Conservation (phyloP, 2,329 filamentous ascomycete genomes). For the Alternaria sp. region DNA sequence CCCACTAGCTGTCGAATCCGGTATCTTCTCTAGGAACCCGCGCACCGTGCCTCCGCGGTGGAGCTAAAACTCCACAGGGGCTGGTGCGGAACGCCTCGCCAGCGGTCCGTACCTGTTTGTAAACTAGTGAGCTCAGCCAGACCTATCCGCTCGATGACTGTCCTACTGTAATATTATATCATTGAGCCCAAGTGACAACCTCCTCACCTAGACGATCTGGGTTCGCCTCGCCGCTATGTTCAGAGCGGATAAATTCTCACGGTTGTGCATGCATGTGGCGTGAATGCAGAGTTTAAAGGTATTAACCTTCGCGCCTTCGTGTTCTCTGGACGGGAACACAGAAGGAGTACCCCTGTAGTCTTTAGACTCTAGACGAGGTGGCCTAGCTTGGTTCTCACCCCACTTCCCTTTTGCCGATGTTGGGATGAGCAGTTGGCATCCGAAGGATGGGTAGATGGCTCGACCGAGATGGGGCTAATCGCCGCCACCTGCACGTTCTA, state of each 20-base stretch:
- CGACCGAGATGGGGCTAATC: constrained; percentile 8
- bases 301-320: constrained; percentile 12
- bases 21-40: background rate
- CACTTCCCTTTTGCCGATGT: constrained; percentile 1
- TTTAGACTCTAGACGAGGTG: constrained; percentile 1
- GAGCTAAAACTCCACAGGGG: background rate
- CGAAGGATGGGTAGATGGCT: constrained; percentile 11
- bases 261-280: background rate
- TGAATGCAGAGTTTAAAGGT: background rate
- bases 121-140: background rate
- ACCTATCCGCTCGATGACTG: no score
- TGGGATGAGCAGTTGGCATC: background rate
- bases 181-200: background rate
- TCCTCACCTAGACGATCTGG: background rate
- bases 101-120: constrained; percentile 13
- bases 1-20: constrained; percentile 15
- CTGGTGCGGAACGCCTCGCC: background rate
- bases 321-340: background rate
- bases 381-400: constrained; percentile 1
- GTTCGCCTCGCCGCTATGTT: background rate
- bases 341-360: background rate
- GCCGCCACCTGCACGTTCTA: constrained; percentile 14
- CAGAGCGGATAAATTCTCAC: background rate
- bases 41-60: background rate
- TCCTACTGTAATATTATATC: no score